These are phyloP conservation scores for Aspergillus oerlinghausenensis DNA, from an alignment of 2,329 filamentous ascomycete genomes.

Conservation along the genomic window DNA sequence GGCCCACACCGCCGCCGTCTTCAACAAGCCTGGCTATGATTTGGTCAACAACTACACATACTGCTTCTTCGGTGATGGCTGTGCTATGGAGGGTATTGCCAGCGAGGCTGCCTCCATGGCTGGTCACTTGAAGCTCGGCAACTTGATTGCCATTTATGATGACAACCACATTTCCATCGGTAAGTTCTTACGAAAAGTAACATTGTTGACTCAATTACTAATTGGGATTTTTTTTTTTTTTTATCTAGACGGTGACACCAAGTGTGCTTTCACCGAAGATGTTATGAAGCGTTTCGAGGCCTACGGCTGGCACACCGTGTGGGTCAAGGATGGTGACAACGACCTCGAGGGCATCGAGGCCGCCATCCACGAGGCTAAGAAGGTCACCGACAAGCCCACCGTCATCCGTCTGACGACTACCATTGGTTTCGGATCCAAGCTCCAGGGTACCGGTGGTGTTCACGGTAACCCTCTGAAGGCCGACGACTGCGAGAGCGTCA, in stretches of 20 bases:
- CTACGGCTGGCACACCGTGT: constrained; percentile 90
- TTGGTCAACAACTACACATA: constrained; percentile 97
- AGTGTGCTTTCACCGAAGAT: constrained; percentile 94
- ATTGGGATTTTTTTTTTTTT: neutral
- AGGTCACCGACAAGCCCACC: constrained; percentile 92
- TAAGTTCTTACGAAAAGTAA: constrained; percentile 34
- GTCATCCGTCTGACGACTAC: constrained; percentile 96
- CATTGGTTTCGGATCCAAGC: constrained; percentile 91
- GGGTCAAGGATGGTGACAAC: constrained; percentile 81
- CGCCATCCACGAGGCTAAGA: constrained; percentile 78
- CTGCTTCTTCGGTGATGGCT: constrained; percentile 94
- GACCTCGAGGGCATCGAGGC: constrained; percentile 84
- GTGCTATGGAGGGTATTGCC: constrained; percentile 97
- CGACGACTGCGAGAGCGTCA: constrained; percentile 89
- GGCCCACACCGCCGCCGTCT: constrained; percentile 81
- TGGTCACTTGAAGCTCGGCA: constrained; percentile 94
- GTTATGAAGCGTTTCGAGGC: constrained; percentile 91
- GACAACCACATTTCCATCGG: constrained; percentile 94
- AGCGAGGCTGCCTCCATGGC: constrained; percentile 87
- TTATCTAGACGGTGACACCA: constrained; percentile 78
- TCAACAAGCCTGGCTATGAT: constrained; percentile 95
- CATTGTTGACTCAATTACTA: neutral
- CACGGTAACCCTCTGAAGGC: constrained; percentile 95
- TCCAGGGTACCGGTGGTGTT: constrained; percentile 90
- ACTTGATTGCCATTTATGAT: constrained; percentile 94